Evolutionary conservation across 2,329 filamentous ascomycete species (phyloP).

Genomic region (Botrytis fragariae): DNA sequence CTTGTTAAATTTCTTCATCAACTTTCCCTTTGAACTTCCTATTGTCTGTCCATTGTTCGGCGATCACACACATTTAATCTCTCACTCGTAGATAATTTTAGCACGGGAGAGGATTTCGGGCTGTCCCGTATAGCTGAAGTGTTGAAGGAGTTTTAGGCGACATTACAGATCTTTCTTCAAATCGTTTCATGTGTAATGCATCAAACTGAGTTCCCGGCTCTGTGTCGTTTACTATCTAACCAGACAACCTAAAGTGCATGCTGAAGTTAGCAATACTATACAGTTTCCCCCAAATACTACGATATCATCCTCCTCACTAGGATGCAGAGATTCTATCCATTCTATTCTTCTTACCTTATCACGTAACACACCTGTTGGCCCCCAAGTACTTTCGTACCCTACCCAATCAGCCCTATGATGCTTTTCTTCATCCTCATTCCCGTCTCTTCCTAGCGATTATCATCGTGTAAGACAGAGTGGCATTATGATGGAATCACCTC

Average conservation of each 20-base stretch:
- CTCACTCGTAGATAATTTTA: background rate
- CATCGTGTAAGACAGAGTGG: background rate
- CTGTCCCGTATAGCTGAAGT: background rate
- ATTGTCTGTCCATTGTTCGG: background rate
- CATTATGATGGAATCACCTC: background rate
- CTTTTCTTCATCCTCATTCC: background rate
- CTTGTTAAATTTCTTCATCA: too few relatives aligned
- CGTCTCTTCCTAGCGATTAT: background rate
- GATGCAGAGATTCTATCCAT: background rate
- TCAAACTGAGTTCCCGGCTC: background rate
- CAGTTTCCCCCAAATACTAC: background rate
- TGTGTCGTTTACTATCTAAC: background rate
- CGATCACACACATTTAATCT: background rate
- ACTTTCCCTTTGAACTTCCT: too few relatives aligned
- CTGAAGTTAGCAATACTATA: background rate
- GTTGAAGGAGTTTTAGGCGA: background rate
- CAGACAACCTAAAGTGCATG: background rate
- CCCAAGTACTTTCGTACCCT: slow-evolving; percentile 8
- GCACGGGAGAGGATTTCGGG: background rate
- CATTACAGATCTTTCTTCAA: background rate
- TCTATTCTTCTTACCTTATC: background rate
- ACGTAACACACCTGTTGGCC: background rate
- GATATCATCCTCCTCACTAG: background rate
- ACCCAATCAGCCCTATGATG: background rate
- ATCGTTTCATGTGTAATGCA: background rate